phyloP scores from a whole-genome alignment of 2,329 filamentous ascomycete genomes.

The Exserohilum rostratum region DNA sequence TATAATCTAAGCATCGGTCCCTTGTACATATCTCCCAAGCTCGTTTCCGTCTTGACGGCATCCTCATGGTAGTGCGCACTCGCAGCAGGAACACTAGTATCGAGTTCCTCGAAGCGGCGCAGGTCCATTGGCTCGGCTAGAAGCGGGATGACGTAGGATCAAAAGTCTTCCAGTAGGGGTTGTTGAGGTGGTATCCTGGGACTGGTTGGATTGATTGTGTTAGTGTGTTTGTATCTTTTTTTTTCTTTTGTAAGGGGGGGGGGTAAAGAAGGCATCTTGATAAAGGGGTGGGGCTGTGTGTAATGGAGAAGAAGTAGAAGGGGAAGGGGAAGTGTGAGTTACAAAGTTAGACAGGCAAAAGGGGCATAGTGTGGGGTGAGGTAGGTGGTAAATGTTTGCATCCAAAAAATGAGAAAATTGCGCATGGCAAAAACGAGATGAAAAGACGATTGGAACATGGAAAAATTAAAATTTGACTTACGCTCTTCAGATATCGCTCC shows the following conservation, averaged over 20 bases:
- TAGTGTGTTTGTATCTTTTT: neutral
- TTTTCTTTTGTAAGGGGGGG: neutral
- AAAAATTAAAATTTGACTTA: conserved; percentile 48
- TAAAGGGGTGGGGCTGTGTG: neutral
- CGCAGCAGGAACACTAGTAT: conserved; percentile 33
- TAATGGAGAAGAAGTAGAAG: too few relatives aligned
- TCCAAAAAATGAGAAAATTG: too few relatives aligned
- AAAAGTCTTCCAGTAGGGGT: conserved; percentile 78
- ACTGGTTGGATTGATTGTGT: conserved; percentile 22
- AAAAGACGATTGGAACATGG: neutral
- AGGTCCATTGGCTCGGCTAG: conserved; percentile 73
- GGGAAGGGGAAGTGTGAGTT: too few relatives aligned
- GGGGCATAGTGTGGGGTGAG: too few relatives aligned
- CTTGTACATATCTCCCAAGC: conserved; percentile 11
- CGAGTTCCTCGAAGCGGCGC: conserved; percentile 69
- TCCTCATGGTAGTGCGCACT: conserved; percentile 13
- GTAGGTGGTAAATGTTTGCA: too few relatives aligned
- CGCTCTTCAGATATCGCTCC: conserved; percentile 72
- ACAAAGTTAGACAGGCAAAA: too few relatives aligned
- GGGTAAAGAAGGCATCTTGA: neutral
- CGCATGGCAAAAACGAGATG: neutral
- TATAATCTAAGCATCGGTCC: conserved; percentile 14
- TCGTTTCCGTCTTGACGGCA: conserved; percentile 10
- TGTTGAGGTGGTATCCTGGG: conserved; percentile 56
- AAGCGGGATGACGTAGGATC: conserved; percentile 75